A percentile compares a stretch with the other conserved stretches of the same genome.
These are phyloP conservation scores for Cytospora schulzeri DNA, from an alignment of 2,329 filamentous ascomycete species.

Conservation along the genomic window DNA sequence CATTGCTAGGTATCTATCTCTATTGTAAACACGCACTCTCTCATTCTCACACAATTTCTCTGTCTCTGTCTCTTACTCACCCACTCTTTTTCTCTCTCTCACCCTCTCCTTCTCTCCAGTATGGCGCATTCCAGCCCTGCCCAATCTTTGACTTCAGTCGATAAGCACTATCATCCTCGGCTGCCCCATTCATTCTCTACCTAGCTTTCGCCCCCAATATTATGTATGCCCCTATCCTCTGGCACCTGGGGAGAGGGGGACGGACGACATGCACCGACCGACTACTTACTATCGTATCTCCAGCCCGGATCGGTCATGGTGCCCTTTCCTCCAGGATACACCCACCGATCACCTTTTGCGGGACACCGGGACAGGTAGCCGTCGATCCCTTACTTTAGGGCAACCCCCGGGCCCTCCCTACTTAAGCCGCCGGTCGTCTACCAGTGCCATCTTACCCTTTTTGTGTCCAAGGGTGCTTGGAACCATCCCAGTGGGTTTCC, in stretches of 20 bases:
- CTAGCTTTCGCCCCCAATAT: background rate
- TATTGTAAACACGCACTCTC: background rate
- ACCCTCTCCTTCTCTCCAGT: background rate
- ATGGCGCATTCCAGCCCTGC: background rate
- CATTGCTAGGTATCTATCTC: no score
- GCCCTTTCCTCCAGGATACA: background rate
- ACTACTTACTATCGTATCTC: background rate
- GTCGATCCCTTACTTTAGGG: background rate
- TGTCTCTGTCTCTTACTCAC: background rate
- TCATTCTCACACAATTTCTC: background rate
- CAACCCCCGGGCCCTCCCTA: background rate
- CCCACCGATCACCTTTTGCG: background rate
- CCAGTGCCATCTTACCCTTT: background rate
- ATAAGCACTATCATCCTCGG: background rate
- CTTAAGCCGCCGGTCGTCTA: background rate
- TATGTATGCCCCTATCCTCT: background rate
- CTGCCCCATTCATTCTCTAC: background rate
- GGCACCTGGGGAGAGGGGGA: no score
- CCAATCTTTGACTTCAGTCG: background rate
- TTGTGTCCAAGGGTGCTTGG: background rate
- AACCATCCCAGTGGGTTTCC: background rate
- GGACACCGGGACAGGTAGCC: background rate
- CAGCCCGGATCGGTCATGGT: background rate
- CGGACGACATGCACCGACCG: background rate
- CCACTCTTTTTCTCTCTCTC: background rate